These are phyloP conservation scores for Aspergillus kassunensis DNA, from an alignment of 495 filamentous ascomycete species.

Conservation along the genomic window DNA sequence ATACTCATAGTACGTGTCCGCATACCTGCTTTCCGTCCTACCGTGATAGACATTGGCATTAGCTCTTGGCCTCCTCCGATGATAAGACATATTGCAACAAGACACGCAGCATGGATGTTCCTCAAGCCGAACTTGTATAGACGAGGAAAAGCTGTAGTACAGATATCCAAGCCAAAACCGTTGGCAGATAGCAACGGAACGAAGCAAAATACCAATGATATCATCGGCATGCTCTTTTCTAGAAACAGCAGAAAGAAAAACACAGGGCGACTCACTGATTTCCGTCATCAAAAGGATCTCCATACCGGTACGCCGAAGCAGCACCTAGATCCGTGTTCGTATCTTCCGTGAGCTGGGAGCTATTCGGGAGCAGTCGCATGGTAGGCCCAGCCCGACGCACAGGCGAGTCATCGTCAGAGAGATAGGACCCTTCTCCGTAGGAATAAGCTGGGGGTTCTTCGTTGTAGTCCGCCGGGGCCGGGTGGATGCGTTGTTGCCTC, in stretches of 20 bases:
- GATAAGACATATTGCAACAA: not conserved
- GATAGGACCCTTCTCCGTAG: constrained; percentile 25
- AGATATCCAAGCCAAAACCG: too few species aligned
- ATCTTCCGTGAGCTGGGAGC: constrained; percentile 36
- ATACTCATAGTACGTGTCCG: constrained; percentile 29
- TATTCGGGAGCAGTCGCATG: constrained; percentile 60
- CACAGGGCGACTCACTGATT: constrained; percentile 14
- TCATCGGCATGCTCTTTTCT: constrained; percentile 15
- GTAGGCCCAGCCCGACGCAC: constrained; percentile 42
- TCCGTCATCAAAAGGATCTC: constrained; percentile 18
- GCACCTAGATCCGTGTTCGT: constrained; percentile 17
- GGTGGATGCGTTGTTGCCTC: constrained; percentile 20
- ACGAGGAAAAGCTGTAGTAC: too few species aligned
- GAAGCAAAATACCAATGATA: constrained; percentile 9
- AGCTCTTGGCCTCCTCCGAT: constrained; percentile 18
- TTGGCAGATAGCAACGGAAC: constrained; percentile 8
- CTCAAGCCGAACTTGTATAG: too few species aligned
- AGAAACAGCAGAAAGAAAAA: not conserved
- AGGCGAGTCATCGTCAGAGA: constrained; percentile 12
- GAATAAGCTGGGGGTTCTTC: constrained; percentile 43
- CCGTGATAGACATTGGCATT: constrained; percentile 16
- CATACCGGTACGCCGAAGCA: constrained; percentile 18
- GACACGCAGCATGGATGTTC: not conserved
- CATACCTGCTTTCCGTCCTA: constrained; percentile 28
- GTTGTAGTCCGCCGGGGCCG: constrained; percentile 30